Percentiles rank a stretch among this genome's conserved stretches.
phyloP scores from a whole-genome alignment of 352 stramenopile genomes.

The Phytophthora fragariaefolia region DNA sequence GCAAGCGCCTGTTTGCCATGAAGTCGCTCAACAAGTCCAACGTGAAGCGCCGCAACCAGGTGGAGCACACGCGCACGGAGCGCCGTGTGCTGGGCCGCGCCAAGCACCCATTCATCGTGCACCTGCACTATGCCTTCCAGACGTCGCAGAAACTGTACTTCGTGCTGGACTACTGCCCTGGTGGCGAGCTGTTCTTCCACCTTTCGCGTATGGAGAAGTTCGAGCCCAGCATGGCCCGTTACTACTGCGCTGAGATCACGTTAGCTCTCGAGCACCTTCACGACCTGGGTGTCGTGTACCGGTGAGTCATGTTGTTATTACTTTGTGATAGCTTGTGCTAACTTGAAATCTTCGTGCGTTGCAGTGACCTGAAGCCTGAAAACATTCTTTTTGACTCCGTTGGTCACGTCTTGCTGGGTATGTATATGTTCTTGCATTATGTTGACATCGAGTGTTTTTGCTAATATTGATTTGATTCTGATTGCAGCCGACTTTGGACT shows the following conservation, averaged over 20 bases:
- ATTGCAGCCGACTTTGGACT: conserved; percentile 85
- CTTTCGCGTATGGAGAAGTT: conserved; percentile 92
- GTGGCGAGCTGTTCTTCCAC: conserved; percentile 92
- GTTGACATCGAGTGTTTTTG: too few relatives aligned
- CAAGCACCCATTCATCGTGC: conserved; percentile 92
- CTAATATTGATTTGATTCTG: not conserved
- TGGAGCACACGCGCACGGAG: conserved; percentile 99
- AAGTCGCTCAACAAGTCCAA: conserved; percentile 92
- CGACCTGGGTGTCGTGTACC: conserved; percentile 88
- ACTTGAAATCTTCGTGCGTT: too few relatives aligned
- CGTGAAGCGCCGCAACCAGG: conserved; percentile 95
- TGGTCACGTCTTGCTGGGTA: conserved; percentile 78
- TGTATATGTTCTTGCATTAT: not conserved
- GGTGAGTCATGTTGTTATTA: conserved; percentile 40
- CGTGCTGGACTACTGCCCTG: conserved; percentile 92
- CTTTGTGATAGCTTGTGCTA: too few relatives aligned
- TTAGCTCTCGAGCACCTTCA: conserved; percentile 91
- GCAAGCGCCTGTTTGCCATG: conserved; percentile 82
- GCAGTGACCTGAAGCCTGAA: conserved; percentile 83
- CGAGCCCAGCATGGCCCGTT: conserved; percentile 84
- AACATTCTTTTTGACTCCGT: conserved; percentile 87
- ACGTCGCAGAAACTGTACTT: conserved; percentile 93
- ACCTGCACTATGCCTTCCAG: conserved; percentile 92
- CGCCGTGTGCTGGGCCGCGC: conserved; percentile 87
- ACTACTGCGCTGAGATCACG: conserved; percentile 93